Conservation (phyloP, 2,329 filamentous ascomycete genomes). For the Elsinoe fawcettii region DNA sequence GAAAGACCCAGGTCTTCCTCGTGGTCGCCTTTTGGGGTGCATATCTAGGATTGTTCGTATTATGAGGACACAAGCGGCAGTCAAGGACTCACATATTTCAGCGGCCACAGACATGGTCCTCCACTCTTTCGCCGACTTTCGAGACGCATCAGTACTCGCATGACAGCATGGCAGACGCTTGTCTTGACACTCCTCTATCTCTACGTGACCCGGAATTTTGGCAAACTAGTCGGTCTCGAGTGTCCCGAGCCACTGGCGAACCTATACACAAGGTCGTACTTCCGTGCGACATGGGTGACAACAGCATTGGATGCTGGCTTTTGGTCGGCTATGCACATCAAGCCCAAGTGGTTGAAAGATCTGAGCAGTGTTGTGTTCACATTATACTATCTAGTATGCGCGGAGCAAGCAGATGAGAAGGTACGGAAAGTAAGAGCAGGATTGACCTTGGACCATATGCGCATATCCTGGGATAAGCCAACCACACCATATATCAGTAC, state of each 20-base stretch:
- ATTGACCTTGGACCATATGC: conserved; percentile 81
- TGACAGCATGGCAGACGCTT: conserved; percentile 86
- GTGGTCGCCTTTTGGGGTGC: conserved; percentile 87
- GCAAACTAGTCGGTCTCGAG: conserved; percentile 81
- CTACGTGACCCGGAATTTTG: conserved; percentile 87
- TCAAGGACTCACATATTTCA: conserved; percentile 33
- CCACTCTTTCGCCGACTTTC: conserved; percentile 65
- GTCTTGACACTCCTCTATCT: conserved; percentile 83
- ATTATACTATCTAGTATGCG: conserved; percentile 82
- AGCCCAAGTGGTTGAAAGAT: conserved; percentile 70
- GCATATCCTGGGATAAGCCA: conserved; percentile 92
- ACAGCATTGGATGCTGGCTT: conserved; percentile 94
- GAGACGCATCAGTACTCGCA: conserved; percentile 55
- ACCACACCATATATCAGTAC: conserved; percentile 77
- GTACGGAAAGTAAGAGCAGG: conserved; percentile 81
- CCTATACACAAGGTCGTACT: conserved; percentile 86
- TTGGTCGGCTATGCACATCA: conserved; percentile 96
- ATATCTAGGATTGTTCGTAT: conserved; percentile 64
- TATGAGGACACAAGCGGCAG: not conserved
- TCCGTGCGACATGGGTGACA: conserved; percentile 91
- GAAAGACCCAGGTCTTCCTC: conserved; percentile 83
- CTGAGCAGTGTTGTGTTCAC: conserved; percentile 77
- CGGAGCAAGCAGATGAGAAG: conserved; percentile 93
- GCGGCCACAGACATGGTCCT: conserved; percentile 84
- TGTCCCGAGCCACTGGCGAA: conserved; percentile 90